phyloP scores from a whole-genome alignment of 1,284 basidiomycete genomes.

The Schizophyllum amplum region DNA sequence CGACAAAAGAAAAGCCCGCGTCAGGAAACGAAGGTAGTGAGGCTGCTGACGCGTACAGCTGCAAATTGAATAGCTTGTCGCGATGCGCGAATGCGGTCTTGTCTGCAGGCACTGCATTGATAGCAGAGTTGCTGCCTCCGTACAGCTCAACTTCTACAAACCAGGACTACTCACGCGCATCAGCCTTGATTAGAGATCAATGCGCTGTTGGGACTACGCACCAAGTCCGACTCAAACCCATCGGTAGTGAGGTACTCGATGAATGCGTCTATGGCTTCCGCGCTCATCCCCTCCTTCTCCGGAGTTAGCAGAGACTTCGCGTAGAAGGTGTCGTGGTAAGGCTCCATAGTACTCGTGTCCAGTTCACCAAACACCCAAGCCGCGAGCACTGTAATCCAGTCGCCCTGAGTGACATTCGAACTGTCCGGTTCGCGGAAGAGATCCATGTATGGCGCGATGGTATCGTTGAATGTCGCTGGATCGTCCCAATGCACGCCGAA shows the following conservation, averaged over 20 bases:
- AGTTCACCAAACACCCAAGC: not conserved
- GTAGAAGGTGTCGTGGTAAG: slow-evolving; percentile 18
- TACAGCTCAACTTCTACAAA: slow-evolving; percentile 15
- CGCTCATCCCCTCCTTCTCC: not conserved
- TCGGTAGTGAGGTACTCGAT: slow-evolving; percentile 7
- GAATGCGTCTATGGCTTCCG: slow-evolving; percentile 4
- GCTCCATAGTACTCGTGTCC: not conserved
- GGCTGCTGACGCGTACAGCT: slow-evolving; percentile 21
- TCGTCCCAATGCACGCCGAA: slow-evolving; percentile 4
- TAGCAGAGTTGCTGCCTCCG: slow-evolving; percentile 14
- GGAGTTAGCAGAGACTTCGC: slow-evolving; percentile 17
- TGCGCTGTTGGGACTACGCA: slow-evolving; percentile 5
- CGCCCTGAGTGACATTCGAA: slow-evolving; percentile 2
- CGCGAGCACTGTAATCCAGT: slow-evolving; percentile 6
- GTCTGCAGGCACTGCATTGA: slow-evolving; percentile 8
- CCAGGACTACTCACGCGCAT: slow-evolving; percentile 8
- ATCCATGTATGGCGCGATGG: not conserved
- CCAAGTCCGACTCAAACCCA: slow-evolving; percentile 1
- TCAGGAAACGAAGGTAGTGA: slow-evolving; percentile 26
- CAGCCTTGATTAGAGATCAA: not conserved
- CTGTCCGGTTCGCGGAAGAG: not conserved
- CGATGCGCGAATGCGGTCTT: slow-evolving; percentile 14
- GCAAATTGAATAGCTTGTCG: slow-evolving; percentile 12
- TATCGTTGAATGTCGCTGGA: not conserved
- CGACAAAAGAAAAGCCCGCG: slow-evolving; percentile 26